Conservation (phyloP, 805 yeast genomes). For the Phaffomyces opuntiae region DNA sequence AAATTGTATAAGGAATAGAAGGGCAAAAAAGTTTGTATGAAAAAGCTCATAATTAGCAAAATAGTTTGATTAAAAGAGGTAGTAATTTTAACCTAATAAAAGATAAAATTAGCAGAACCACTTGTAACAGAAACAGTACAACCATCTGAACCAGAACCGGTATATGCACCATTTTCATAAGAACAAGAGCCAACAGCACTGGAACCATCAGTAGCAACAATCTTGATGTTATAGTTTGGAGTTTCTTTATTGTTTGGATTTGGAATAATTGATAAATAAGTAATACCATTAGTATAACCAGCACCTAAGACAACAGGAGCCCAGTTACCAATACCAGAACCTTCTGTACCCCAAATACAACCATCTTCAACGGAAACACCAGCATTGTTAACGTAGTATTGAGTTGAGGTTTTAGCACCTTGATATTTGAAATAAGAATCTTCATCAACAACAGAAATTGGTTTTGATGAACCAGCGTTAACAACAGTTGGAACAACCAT, state of each 20-base stretch:
- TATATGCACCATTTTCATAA: constrained; percentile 73
- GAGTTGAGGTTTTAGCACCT: constrained; percentile 82
- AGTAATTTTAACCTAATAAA: constrained; percentile 33
- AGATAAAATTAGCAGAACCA: constrained; percentile 80
- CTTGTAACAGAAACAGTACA: constrained; percentile 87
- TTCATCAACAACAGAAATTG: constrained; percentile 75
- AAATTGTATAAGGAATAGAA: no score
- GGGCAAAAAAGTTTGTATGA: no score
- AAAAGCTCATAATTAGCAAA: no score
- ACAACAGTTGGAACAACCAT: constrained; percentile 93
- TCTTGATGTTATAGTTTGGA: constrained; percentile 69
- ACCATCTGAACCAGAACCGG: constrained; percentile 69
- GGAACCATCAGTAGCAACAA: constrained; percentile 61
- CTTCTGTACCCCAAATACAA: constrained; percentile 85
- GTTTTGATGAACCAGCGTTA: constrained; percentile 53
- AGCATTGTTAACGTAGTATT: constrained; percentile 95
- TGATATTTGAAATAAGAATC: constrained; percentile 74
- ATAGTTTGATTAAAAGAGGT: no score
- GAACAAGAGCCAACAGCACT: constrained; percentile 66
- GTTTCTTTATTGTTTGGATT: constrained; percentile 80
- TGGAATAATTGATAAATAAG: constrained; percentile 88
- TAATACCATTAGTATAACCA: constrained; percentile 57
- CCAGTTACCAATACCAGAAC: constrained; percentile 92
- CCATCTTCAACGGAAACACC: constrained; percentile 89
- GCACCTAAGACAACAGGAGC: constrained; percentile 95